These are phyloP conservation scores for Artemisia annua DNA, from an alignment of 129 eudicot genomes.

Conservation along the genomic window DNA sequence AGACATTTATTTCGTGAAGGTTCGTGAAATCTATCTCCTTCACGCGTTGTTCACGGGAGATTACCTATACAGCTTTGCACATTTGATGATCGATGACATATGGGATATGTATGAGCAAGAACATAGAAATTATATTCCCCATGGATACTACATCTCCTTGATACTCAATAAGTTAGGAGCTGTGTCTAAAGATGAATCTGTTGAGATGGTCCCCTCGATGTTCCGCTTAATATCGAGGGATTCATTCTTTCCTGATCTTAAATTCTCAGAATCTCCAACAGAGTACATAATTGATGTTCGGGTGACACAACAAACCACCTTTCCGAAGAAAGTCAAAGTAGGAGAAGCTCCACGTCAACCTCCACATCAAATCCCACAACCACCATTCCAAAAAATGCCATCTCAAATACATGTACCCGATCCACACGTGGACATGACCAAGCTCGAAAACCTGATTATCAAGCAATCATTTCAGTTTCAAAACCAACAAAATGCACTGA, in stretches of 20 bases:
- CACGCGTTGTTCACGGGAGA: not conserved
- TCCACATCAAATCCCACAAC: too few relatives aligned
- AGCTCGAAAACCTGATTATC: not conserved
- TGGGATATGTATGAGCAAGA: conserved; percentile 12
- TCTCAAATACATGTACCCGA: not conserved
- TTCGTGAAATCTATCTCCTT: conserved; percentile 1
- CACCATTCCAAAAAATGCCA: too few relatives aligned
- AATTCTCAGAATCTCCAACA: not conserved
- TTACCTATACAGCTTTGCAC: conserved; percentile 9
- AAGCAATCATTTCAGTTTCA: not conserved
- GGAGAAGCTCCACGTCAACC: not conserved
- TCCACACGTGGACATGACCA: not conserved
- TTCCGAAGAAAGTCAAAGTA: not conserved
- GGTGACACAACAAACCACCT: not conserved
- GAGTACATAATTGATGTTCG: conserved; percentile 14
- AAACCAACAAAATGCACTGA: not conserved
- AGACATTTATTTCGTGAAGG: not conserved
- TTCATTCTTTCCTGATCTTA: not conserved
- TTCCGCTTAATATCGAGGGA: not conserved
- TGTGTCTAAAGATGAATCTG: conserved; percentile 3
- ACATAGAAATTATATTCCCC: not conserved
- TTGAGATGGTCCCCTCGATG: not conserved
- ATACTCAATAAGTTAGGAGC: not conserved
- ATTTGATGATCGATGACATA: conserved; percentile 13
- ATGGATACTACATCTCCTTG: conserved; percentile 4